Evolutionary conservation across 345 rosid genomes (phyloP).

Genomic region (Orychophragmus violaceus): DNA sequence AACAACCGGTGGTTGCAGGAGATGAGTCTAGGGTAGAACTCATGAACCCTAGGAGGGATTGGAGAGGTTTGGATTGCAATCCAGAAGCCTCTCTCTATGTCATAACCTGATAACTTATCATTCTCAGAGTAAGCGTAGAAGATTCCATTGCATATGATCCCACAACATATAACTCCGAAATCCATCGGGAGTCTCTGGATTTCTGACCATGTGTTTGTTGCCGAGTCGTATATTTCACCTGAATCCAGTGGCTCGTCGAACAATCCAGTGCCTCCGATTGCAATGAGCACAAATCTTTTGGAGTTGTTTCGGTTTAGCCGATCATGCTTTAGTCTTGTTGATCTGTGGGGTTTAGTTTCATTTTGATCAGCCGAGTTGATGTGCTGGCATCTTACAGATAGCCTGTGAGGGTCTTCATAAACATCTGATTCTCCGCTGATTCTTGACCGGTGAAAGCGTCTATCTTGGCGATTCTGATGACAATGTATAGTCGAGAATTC

Average conservation of each 20-base stretch:
- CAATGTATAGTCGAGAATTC: constrained; percentile 15
- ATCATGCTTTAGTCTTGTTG: constrained; percentile 49
- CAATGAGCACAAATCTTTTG: constrained; percentile 64
- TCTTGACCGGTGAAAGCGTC: constrained; percentile 62
- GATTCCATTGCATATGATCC: constrained; percentile 72
- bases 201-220: constrained; percentile 78
- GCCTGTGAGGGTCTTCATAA: constrained; percentile 94
- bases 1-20: constrained; percentile 65
- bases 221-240: constrained; percentile 88
- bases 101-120: constrained; percentile 87
- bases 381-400: constrained; percentile 70
- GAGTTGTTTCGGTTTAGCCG: constrained; percentile 36
- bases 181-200: constrained; percentile 73
- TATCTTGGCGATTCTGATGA: constrained; percentile 44
- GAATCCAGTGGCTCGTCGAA: constrained; percentile 88
- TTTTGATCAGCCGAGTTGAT: constrained; percentile 49
- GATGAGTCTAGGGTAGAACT: constrained; percentile 88
- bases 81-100: constrained; percentile 91
- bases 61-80: constrained; percentile 70
- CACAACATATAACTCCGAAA: constrained; percentile 69
- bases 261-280: constrained; percentile 77
- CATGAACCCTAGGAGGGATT: constrained; percentile 83
- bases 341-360: constrained; percentile 49
- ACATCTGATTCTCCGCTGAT: constrained; percentile 73
- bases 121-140: constrained; percentile 84